Percentiles rank a stretch among this genome's conserved stretches.
Conservation (phyloP, 1,139 yeast species). For the Suhomyces terraborum region DNA sequence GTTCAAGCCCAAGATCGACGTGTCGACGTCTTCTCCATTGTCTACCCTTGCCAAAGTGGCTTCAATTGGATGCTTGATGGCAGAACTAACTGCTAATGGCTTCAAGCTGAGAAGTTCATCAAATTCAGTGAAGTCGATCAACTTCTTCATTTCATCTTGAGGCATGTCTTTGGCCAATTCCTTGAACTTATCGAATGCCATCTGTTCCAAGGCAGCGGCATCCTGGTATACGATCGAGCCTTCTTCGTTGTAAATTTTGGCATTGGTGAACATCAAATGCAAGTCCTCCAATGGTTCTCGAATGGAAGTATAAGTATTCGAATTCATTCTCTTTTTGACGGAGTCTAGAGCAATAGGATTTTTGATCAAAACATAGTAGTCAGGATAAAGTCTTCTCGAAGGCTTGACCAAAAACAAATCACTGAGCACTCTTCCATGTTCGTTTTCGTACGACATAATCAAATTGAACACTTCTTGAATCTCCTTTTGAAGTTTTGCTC, state of each 20-base stretch:
- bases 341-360: slow-evolving; percentile 81
- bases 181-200: slow-evolving; percentile 39
- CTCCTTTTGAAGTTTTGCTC: slow-evolving; percentile 44
- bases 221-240: slow-evolving; percentile 82
- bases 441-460: slow-evolving; percentile 46
- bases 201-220: slow-evolving; percentile 64
- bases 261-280: slow-evolving; percentile 78
- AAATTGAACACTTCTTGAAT: slow-evolving; percentile 48
- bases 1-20: slow-evolving; percentile 22
- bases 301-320: slow-evolving; percentile 52
- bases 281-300: slow-evolving; percentile 71
- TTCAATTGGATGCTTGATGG: slow-evolving; percentile 31
- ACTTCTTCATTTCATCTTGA: slow-evolving; percentile 32
- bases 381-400: slow-evolving; percentile 75
- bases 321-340: slow-evolving; percentile 59
- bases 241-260: slow-evolving; percentile 85
- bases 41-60: slow-evolving; percentile 23
- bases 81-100: slow-evolving; percentile 33
- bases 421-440: slow-evolving; percentile 47
- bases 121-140: slow-evolving; percentile 51
- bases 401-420: slow-evolving; percentile 72
- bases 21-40: slow-evolving; percentile 26
- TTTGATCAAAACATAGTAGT: slow-evolving; percentile 76
- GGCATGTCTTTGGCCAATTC: slow-evolving; percentile 27
- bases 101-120: slow-evolving; percentile 49